Conservation (phyloP, 2,329 filamentous ascomycete genomes). For the Aspergillus pseudoglaucus region DNA sequence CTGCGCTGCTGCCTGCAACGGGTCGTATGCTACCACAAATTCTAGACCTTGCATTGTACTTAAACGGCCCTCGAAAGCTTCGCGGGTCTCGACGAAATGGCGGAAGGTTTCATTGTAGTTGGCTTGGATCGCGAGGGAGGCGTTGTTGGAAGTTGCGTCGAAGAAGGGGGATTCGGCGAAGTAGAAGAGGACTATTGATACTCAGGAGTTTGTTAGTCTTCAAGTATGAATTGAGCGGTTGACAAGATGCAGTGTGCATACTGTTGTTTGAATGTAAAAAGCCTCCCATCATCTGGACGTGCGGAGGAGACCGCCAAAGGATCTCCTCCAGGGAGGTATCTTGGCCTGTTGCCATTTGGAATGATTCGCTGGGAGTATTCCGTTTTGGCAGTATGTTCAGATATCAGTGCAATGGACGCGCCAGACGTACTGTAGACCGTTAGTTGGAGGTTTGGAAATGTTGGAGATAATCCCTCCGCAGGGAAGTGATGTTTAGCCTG, state of each 20-base stretch:
- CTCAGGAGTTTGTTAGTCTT: not conserved
- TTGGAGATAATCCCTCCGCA: constrained; percentile 4
- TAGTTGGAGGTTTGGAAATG: not conserved
- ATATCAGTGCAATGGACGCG: constrained; percentile 1
- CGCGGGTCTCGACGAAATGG: constrained; percentile 48
- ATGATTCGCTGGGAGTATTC: not conserved
- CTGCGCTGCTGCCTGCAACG: constrained; percentile 42
- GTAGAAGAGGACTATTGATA: constrained; percentile 51
- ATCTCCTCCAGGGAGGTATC: constrained; percentile 39
- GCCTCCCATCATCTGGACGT: constrained; percentile 42
- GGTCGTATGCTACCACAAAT: constrained; percentile 55
- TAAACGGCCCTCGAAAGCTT: constrained; percentile 50
- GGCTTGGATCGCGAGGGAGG: constrained; percentile 48
- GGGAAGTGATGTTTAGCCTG: constrained; percentile 18
- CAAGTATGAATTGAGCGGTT: not conserved
- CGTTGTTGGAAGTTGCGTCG: constrained; percentile 56
- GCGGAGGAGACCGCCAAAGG: constrained; percentile 40
- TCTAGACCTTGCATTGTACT: constrained; percentile 52
- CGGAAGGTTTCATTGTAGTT: constrained; percentile 44
- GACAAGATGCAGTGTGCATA: constrained; percentile 14
- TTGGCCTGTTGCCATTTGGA: constrained; percentile 27
- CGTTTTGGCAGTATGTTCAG: not conserved
- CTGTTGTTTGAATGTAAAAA: constrained; percentile 42
- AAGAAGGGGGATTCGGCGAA: constrained; percentile 59
- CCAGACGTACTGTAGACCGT: not conserved